phyloP scores from a whole-genome alignment of 2,329 filamentous ascomycete genomes.

The Penicillium sp. region DNA sequence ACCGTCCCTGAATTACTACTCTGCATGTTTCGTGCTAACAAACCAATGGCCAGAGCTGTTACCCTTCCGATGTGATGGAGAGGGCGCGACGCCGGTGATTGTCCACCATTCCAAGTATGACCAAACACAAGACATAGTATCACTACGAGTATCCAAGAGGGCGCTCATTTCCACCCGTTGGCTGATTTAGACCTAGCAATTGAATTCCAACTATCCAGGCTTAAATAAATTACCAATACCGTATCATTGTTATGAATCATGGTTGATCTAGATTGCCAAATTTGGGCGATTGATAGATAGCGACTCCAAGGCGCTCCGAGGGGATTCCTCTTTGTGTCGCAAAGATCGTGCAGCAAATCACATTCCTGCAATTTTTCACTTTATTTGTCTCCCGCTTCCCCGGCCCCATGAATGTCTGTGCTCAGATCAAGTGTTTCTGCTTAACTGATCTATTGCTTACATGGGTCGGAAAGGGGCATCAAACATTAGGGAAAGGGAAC shows the following conservation, averaged over 20 bases:
- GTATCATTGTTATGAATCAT: not conserved
- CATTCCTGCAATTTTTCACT: constrained; percentile 16
- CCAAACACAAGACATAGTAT: not conserved
- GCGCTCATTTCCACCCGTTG: not conserved
- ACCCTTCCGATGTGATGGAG: not conserved
- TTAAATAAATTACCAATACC: not conserved
- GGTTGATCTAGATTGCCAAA: constrained; percentile 6
- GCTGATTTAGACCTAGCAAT: not conserved
- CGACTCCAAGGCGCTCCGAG: not conserved
- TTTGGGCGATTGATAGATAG: not conserved
- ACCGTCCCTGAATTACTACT: not conserved
- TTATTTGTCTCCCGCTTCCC: constrained; percentile 13
- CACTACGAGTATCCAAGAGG: not conserved
- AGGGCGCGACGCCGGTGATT: constrained; percentile 1
- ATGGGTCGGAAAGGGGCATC: not conserved
- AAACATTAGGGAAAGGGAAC: not conserved
- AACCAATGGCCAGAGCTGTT: not conserved
- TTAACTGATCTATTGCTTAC: not conserved
- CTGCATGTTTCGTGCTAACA: not conserved
- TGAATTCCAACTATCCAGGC: not conserved
- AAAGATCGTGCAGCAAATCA: constrained; percentile 14
- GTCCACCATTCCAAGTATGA: not conserved
- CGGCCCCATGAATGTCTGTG: constrained; percentile 8
- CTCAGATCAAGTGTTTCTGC: constrained; percentile 11
- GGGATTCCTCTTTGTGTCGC: constrained; percentile 15